Conservation (phyloP, 345 rosid genomes). For the Barbarea vulgaris region DNA sequence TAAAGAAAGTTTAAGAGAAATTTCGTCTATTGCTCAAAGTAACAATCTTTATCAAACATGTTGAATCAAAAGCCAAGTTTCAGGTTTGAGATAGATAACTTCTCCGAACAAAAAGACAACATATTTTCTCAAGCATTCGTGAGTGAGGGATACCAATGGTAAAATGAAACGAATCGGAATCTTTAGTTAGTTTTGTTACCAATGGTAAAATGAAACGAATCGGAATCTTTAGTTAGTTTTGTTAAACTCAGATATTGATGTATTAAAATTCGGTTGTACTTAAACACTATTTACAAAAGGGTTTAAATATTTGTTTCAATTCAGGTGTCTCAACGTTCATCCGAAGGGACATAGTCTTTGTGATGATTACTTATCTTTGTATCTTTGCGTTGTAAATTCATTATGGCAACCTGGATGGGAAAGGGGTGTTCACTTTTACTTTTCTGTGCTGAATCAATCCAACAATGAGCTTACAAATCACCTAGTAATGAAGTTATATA, state of each 20-base stretch:
- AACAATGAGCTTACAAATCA: constrained; percentile 16
- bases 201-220: constrained; percentile 14
- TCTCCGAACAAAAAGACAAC: neutral
- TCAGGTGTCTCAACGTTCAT: neutral
- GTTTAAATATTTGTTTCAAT: neutral
- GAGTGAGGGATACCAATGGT: constrained; percentile 24
- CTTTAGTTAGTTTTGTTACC: neutral
- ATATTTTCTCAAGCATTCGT: neutral
- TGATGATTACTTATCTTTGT: neutral
- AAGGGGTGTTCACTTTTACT: neutral
- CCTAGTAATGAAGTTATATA: constrained; percentile 1
- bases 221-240: neutral
- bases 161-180: neutral
- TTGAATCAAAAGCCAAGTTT: constrained; percentile 8
- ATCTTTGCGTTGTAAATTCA: neutral
- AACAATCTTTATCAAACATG: neutral
- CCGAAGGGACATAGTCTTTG: neutral
- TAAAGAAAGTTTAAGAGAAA: too few species aligned
- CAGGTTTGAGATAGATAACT: constrained; percentile 19
- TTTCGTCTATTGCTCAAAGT: too few species aligned
- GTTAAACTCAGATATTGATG: neutral
- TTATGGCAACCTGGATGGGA: constrained; percentile 7
- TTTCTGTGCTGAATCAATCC: constrained; percentile 10
- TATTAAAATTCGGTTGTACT: neutral
- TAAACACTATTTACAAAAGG: too few species aligned